Base-by-base conservation (phyloP, 257 asterid species). In the Fraxinus cuspidata region DNA sequence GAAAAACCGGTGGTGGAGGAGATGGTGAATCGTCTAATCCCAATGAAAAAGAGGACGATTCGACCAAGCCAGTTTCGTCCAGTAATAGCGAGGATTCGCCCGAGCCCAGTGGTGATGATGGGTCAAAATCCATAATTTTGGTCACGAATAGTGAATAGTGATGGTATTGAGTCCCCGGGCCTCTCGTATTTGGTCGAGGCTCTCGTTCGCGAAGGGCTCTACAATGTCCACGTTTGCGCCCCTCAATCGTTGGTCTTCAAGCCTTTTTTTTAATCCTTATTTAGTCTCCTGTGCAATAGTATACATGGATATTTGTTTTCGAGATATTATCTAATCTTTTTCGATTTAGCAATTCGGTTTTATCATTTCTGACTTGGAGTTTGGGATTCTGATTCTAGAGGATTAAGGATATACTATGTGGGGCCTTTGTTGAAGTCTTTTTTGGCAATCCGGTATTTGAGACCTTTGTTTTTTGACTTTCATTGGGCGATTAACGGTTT, bases 131-230 rank as follows among this genome's bases (percentile, higher is more conserved):
- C 34, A 76, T 93, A 0, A 76, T 96, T 74, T 81, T 93, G 86
- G 90, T 93, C 19, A 96, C 98, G 10, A 93, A 88, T 21, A 89
- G 94, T 69, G 10, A 93, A 88, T 21, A 89, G 94, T 69, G 99
- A 96, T 76, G 98, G 99, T 79, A 75, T 96, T 83, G 92, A 90
- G 80, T 93, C 99, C 13, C 96, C 92, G 47, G 99, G 99, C 18
- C 89, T 96, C 0, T 81, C 78, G 2, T 76, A 23, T 78, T 80
- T 85, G 81, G 85, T 87, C 51, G 75, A 81, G 63, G 87, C 82
- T 77, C 84, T 84, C 42, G 87, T 86, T 76, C 56, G 69, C 12
- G 75, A 47, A 27, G 83, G 88, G 78, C 86, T 77, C n/a, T 84
- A 78, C 64, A 78, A 73, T 70, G 82, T 79, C 64, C 60, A 81